A percentile compares a stretch with the other conserved stretches of the same genome.
Evolutionary conservation across 805 yeast species (phyloP).

Genomic region (Candida oleophila): DNA sequence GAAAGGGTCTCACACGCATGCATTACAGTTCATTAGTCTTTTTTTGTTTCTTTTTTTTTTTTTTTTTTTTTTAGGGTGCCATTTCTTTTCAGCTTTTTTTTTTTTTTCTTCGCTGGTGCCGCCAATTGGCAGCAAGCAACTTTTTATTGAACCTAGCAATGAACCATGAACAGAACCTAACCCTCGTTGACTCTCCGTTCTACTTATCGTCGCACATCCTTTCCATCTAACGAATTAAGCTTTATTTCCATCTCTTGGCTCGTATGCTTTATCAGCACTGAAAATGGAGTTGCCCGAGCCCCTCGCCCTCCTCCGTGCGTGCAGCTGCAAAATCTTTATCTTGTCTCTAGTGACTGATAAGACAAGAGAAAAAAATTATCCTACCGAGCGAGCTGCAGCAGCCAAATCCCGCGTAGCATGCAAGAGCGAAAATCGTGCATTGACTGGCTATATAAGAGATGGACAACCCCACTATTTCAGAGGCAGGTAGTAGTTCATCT

Average conservation of each 20-base stretch:
- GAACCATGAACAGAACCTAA: no score
- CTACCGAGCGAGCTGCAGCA: background rate
- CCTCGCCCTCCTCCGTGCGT: background rate
- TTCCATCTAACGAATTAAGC: background rate
- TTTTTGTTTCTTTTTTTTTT: no score
- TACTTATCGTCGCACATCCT: background rate
- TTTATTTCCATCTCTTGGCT: background rate
- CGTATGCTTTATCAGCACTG: background rate
- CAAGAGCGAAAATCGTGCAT: background rate
- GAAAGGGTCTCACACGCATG: no score
- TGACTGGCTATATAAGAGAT: background rate
- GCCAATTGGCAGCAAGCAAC: no score
- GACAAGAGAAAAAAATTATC: background rate
- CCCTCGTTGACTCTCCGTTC: no score
- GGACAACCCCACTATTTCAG: background rate
- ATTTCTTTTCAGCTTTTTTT: no score
- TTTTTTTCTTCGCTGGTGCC: no score
- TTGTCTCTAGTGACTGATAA: background rate
- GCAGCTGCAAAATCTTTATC: background rate
- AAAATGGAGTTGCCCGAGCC: background rate
- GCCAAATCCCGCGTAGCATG: background rate
- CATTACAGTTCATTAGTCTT: no score
- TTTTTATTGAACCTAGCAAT: no score
- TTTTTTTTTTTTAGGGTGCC: no score
- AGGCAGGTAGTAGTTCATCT: background rate